A percentile compares a stretch with the other conserved stretches of the same genome.
Evolutionary conservation across 192 early-diverging fungal genomes (phyloP).

Genomic region (Backusella psychrophila): DNA sequence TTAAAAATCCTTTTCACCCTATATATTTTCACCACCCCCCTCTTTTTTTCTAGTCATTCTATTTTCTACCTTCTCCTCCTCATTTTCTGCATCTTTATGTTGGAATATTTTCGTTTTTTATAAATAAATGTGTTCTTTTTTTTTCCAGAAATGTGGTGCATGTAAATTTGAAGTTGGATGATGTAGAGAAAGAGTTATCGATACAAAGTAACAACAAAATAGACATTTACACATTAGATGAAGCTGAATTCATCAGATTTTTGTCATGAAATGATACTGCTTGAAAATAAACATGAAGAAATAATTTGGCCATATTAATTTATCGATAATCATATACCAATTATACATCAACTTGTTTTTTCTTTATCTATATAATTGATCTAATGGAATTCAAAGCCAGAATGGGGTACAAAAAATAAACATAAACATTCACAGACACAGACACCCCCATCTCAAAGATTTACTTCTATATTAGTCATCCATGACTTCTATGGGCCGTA

Average conservation of each 20-base stretch:
- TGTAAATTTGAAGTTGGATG: too few relatives aligned
- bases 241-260: too few relatives aligned
- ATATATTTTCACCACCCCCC: neutral
- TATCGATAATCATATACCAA: too few relatives aligned
- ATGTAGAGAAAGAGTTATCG: too few relatives aligned
- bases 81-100: neutral
- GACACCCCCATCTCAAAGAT: neutral
- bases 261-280: too few relatives aligned
- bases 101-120: neutral
- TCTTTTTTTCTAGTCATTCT: neutral
- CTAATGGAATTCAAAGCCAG: neutral
- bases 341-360: neutral
- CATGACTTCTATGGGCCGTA: neutral
- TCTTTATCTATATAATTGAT: neutral
- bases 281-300: too few relatives aligned
- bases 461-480: neutral
- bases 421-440: neutral
- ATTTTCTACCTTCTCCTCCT: neutral
- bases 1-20: neutral
- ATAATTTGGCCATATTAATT: too few relatives aligned
- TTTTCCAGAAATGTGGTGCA: neutral
- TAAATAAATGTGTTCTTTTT: neutral
- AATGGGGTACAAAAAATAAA: neutral
- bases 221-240: too few relatives aligned
- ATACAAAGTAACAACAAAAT: too few relatives aligned